Evolutionary conservation across 2,329 filamentous ascomycete species (phyloP), one percentile per base, ranked within the genome.

Genomic region (Talaromyces marneffei): DNA sequence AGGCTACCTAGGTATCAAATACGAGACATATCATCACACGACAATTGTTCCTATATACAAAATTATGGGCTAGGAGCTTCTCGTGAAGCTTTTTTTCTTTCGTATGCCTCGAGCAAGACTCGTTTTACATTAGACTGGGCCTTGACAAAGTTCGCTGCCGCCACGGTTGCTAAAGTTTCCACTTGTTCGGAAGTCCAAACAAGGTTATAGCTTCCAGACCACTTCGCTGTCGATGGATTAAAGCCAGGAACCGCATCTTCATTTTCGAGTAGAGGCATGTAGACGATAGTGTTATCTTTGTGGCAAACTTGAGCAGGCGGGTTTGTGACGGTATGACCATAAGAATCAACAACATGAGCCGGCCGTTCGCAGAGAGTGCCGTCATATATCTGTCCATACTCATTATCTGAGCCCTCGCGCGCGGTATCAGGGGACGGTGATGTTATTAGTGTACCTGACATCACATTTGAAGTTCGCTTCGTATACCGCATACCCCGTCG

Each of bases 181-280:
- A 62, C 53, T 33, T 62, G 57, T 8, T 59, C 57, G 10, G 57
- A 56, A 3, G 57, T 60, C 61, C 61, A 62, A 23, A 62, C 61
- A 18, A 62, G 57, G 37, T 62, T 62, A 31, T 62, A 62, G 35
- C 57, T 62, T 16, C 61, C 61, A 23, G 61, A 62, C 57, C 50
- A 62, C 25, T 62, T 60, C 6, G 61, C 52, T 9, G 57, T 62
- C 20, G 61, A 62, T n/a, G 61, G 57, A 37, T 62, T 48, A 10
- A 56, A 62, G 16, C 50, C 50, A 23, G 57, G 50, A n/a, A 42
- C 61, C 1, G 40, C 61, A 44, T 57, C 57, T 14, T 62, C 61
- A 35, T 62, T 62, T 8, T 39, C 18, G 6, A 62, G 61, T 5
- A 62, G 56, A 5, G 57, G 61, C 61, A 62, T 62, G 7, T 62